phyloP scores from a whole-genome alignment of 345 rosid genomes.

The Barbarea vulgaris region DNA sequence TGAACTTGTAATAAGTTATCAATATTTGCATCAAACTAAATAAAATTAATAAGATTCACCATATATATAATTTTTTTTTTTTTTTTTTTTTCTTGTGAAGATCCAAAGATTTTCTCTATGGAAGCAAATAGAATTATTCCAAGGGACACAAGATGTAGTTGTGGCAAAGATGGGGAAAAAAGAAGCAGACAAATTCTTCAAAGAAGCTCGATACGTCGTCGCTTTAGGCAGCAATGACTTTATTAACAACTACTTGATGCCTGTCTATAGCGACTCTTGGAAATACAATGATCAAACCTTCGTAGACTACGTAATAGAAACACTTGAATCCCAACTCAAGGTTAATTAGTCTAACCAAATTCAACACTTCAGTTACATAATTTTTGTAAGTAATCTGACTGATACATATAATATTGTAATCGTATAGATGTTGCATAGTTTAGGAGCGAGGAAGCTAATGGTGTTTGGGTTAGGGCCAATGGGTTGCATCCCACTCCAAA shows the following conservation, averaged over 20 bases:
- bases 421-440: constrained; percentile 53
- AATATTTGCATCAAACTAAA: not conserved
- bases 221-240: constrained; percentile 98
- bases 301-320: constrained; percentile 65
- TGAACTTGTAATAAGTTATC: not conserved
- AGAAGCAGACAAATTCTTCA: constrained; percentile 70
- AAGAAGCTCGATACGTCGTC: constrained; percentile 66
- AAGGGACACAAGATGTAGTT: constrained; percentile 65
- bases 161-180: constrained; percentile 52
- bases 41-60: not conserved
- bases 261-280: constrained; percentile 87
- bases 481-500: constrained; percentile 99
- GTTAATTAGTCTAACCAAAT: constrained; percentile 31
- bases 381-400: not conserved
- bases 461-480: constrained; percentile 94
- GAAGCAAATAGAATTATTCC: constrained; percentile 82
- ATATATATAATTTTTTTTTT: not conserved
- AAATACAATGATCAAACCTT: constrained; percentile 75
- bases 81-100: constrained; percentile 42
- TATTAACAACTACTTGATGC: constrained; percentile 96
- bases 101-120: constrained; percentile 72
- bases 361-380: not conserved
- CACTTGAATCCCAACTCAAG: constrained; percentile 68
- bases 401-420: not conserved
- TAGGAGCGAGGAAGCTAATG: constrained; percentile 79